Conservation (phyloP, 768 basidiomycete species). For the Piloderma croceum region DNA sequence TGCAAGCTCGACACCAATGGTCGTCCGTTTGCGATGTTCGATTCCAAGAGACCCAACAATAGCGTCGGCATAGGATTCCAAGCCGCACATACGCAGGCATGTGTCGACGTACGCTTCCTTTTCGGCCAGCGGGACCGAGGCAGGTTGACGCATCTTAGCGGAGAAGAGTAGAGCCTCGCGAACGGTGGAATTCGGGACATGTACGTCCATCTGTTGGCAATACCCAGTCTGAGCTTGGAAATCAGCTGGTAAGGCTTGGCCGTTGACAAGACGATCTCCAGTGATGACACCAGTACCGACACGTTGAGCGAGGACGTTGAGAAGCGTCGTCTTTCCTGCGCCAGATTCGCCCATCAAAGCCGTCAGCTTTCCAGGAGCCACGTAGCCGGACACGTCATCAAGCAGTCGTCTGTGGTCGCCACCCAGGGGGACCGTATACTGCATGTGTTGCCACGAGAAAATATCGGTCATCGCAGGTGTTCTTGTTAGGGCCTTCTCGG, state of each 20-base stretch:
- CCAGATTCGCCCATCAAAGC: slow-evolving; percentile 10
- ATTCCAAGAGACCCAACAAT: slow-evolving; percentile 52
- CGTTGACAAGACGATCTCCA: slow-evolving; percentile 43
- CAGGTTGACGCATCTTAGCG: slow-evolving; percentile 72
- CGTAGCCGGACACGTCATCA: slow-evolving; percentile 37
- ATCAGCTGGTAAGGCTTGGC: slow-evolving; percentile 19
- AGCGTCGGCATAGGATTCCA: slow-evolving; percentile 56
- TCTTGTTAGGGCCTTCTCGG: too few relatives aligned
- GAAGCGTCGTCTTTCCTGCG: slow-evolving; percentile 34
- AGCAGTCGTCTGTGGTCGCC: slow-evolving; percentile 19
- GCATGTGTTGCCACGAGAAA: slow-evolving; percentile 36
- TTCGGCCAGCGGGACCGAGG: slow-evolving; percentile 55
- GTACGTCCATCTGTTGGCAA: slow-evolving; percentile 82
- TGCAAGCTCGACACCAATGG: slow-evolving; percentile 57
- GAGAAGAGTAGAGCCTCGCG: slow-evolving; percentile 79
- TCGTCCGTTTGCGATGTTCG: slow-evolving; percentile 50
- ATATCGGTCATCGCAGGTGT: too few relatives aligned
- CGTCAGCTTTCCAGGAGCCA: slow-evolving; percentile 38
- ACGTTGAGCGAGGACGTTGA: slow-evolving; percentile 40
- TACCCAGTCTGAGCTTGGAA: slow-evolving; percentile 58
- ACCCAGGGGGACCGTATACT: slow-evolving; percentile 24
- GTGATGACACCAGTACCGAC: slow-evolving; percentile 44
- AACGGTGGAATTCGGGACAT: slow-evolving; percentile 69
- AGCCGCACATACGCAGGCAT: slow-evolving; percentile 60
- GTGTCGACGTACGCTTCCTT: slow-evolving; percentile 84